phyloP scores from a whole-genome alignment of 805 yeast species.

The Pichia occidentalis region DNA sequence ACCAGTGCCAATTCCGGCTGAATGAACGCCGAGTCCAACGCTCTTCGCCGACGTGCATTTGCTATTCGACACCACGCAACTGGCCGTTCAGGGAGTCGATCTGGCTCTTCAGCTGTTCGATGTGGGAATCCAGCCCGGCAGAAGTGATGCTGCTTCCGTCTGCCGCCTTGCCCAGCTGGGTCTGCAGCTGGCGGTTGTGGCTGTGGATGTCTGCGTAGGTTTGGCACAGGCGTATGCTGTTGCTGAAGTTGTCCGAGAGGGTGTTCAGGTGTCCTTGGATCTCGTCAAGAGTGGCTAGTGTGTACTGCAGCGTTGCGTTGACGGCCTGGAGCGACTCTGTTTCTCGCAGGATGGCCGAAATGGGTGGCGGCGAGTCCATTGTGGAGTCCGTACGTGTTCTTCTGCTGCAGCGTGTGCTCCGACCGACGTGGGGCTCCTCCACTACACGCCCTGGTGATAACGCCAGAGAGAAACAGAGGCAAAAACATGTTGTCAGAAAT shows the following conservation, averaged over 20 bases:
- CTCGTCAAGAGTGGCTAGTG: background rate
- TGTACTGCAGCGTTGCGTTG: background rate
- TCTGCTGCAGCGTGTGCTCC: too few relatives aligned
- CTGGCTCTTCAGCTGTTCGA: background rate
- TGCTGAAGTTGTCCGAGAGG: background rate
- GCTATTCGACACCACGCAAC: background rate
- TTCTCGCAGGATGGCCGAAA: slow-evolving; percentile 2
- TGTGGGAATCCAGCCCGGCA: background rate
- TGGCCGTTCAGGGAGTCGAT: background rate
- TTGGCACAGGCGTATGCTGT: background rate
- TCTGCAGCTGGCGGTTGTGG: slow-evolving; percentile 2
- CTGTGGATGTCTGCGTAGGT: slow-evolving; percentile 5
- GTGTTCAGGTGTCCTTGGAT: background rate
- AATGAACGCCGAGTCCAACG: too few relatives aligned
- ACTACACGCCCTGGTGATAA: too few relatives aligned
- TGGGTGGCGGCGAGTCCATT: background rate
- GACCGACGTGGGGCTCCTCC: too few relatives aligned
- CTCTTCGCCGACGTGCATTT: background rate
- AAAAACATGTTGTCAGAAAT: too few relatives aligned
- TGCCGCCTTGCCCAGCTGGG: too few relatives aligned
- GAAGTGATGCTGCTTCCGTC: too few relatives aligned
- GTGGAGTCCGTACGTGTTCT: too few relatives aligned
- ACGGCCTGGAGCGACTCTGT: background rate
- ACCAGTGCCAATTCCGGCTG: too few relatives aligned
- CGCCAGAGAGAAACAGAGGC: too few relatives aligned